Evolutionary conservation across 2,329 filamentous ascomycete genomes (phyloP).

Genomic region (Thielaviopsis euricoi): DNA sequence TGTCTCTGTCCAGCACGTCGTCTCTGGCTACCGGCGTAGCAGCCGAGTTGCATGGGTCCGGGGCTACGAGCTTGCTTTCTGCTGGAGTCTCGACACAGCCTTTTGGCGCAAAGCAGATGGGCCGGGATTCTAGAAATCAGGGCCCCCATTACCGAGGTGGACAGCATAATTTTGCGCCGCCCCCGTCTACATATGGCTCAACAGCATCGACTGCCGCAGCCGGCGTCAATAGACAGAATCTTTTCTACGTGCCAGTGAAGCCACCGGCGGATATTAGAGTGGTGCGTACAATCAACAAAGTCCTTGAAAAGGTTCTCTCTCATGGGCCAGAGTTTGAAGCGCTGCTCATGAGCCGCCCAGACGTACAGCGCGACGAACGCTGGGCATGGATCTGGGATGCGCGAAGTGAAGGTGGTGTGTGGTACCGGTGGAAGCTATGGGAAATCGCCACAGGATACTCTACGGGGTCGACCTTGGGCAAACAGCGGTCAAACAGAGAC

Average conservation of each 20-base stretch:
- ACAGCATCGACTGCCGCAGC: not conserved
- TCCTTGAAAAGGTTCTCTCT: constrained; percentile 61
- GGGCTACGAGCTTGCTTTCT: not conserved
- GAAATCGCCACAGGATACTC: constrained; percentile 54
- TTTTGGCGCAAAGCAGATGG: constrained; percentile 58
- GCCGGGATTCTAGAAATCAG: constrained; percentile 14
- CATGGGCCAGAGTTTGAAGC: constrained; percentile 83
- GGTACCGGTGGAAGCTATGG: constrained; percentile 89
- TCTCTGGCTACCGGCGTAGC: constrained; percentile 21
- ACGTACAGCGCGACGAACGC: constrained; percentile 72
- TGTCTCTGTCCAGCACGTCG: constrained; percentile 33
- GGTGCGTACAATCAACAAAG: constrained; percentile 72
- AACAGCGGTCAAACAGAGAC: not conserved
- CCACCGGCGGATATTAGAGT: constrained; percentile 64
- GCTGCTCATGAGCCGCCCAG: constrained; percentile 69
- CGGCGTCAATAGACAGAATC: constrained; percentile 24
- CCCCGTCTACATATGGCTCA: constrained; percentile 44
- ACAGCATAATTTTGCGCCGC: constrained; percentile 54
- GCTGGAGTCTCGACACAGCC: constrained; percentile 35
- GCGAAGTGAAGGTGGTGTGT: constrained; percentile 61
- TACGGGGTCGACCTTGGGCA: not conserved
- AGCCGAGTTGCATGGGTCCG: constrained; percentile 20
- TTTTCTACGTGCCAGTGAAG: constrained; percentile 55
- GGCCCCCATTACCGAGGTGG: not conserved
- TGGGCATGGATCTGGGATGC: constrained; percentile 94